Evolutionary conservation across 768 basidiomycete genomes (phyloP), one percentile per base, ranked within the genome.

Genomic region (Mycena capillaripes): DNA sequence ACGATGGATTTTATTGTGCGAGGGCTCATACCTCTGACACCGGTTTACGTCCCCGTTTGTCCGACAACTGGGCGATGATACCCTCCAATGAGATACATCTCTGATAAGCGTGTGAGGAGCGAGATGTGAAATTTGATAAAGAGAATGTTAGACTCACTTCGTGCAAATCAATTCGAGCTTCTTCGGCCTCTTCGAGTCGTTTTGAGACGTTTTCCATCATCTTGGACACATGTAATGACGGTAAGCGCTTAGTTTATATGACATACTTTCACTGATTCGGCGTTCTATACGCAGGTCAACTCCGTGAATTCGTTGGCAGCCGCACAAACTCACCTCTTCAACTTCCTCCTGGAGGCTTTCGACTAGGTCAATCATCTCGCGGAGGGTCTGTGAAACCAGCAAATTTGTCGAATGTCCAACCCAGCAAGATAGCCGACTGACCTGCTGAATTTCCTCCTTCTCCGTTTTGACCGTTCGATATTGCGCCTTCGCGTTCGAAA

Each of bases 381-480:
- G 61, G 17, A 62, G 42, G 10, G 69, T 70, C 69, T 70, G 21
- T 1, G 23, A 17, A 69, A 46, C 1, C 10, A 16, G 19, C 25
- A 7, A 44, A 23, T 38, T 16, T 23, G n/a, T 21, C 17, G 3
- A 5, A 19, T 3, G 30, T 17, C 10, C n/a, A n/a, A 6, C 21
- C 14, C 3, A 16, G 19, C 30, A 25, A 17, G 21, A 38, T 1
- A 23, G 10, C 23, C 6, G 29, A 52, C 34, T 2, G 19, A 70
- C 69, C 69, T 70, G 23, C 46, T 50, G n/a, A 11, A 70, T 9
- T 5, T 70, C 53, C 9, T 63, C 61, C 23, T 48, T 55, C 1
- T 70, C 61, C 4, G 11, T 17, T 9, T 27, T 48, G 10, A 48
- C 44, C 3, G 40, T 16, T 52, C 63, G 21, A 12, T 34, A 36